Percentiles rank a stretch among this genome's conserved stretches.
phyloP scores from a whole-genome alignment of 495 filamentous ascomycete species.

The Aspergillus baeticus region DNA sequence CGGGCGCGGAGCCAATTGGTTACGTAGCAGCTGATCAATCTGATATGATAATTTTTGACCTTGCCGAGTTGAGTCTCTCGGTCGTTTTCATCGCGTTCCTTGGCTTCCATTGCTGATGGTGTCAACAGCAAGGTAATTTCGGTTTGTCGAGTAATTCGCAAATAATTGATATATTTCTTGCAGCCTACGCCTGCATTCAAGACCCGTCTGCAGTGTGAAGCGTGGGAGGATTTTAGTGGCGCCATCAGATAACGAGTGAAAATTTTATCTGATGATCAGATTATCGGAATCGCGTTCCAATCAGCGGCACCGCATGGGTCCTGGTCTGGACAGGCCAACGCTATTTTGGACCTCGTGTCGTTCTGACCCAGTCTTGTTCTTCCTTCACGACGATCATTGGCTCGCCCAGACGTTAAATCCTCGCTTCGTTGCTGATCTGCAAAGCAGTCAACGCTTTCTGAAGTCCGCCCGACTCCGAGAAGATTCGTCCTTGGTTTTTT shows the following conservation, averaged over 20 bases:
- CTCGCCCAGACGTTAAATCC: neutral
- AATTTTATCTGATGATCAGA: conserved; percentile 32
- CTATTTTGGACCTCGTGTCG: neutral
- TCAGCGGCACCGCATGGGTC: neutral
- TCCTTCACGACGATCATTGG: neutral
- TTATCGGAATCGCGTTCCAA: conserved; percentile 16
- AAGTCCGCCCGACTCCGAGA: neutral
- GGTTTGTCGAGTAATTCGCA: neutral
- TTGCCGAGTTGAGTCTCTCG: neutral
- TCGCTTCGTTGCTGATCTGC: conserved; percentile 1
- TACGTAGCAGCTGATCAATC: conserved; percentile 7
- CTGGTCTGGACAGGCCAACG: neutral
- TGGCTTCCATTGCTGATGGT: neutral
- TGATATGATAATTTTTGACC: conserved; percentile 3
- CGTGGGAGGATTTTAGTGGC: conserved; percentile 15
- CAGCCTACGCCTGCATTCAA: neutral
- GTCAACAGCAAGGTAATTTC: neutral
- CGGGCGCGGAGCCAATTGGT: neutral
- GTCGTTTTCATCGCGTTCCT: neutral
- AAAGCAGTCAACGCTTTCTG: neutral
- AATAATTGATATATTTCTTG: neutral
- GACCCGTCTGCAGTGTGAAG: neutral
- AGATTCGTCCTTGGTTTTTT: neutral
- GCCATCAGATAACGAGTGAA: conserved; percentile 28
- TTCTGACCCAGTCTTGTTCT: neutral